These are phyloP conservation scores for Gynochthodes officinalis DNA, from an alignment of 257 asterid genomes.

Conservation along the genomic window DNA sequence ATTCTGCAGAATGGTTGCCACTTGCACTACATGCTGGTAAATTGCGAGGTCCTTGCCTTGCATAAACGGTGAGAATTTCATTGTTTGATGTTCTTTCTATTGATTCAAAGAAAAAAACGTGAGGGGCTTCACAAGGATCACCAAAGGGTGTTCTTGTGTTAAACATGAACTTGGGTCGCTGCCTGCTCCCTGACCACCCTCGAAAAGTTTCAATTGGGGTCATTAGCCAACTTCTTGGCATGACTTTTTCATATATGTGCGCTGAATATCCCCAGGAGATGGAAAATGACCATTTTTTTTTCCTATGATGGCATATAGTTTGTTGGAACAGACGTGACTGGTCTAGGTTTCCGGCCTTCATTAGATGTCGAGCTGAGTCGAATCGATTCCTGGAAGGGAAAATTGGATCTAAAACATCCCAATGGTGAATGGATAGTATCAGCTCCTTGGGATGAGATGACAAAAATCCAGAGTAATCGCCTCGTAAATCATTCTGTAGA, in stretches of 20 bases:
- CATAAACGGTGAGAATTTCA: constrained; percentile 24
- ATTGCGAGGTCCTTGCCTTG: constrained; percentile 31
- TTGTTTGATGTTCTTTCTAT: constrained; percentile 9
- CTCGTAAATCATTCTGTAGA: constrained; percentile 52
- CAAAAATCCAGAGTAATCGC: constrained; percentile 58
- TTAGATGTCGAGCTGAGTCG: constrained; percentile 25
- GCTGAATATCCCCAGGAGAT: constrained; percentile 47
- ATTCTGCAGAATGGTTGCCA: constrained; percentile 45
- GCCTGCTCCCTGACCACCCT: not conserved
- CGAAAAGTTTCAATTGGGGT: constrained; percentile 56
- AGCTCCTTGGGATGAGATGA: constrained; percentile 56
- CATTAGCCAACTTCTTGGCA: constrained; percentile 36
- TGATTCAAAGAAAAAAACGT: too few relatives aligned
- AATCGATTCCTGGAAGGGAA: constrained; percentile 35
- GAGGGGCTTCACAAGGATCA: constrained; percentile 54
- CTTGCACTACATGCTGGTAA: constrained; percentile 26
- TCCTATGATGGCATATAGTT: constrained; percentile 44
- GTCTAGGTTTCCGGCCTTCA: constrained; percentile 35
- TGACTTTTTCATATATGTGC: constrained; percentile 34
- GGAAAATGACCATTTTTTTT: constrained; percentile 55
- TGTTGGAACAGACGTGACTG: constrained; percentile 43
- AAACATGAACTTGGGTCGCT: constrained; percentile 35
- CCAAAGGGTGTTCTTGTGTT: constrained; percentile 40
- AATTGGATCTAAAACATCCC: constrained; percentile 40
- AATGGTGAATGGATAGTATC: constrained; percentile 59